These are phyloP conservation scores for Talaromyces sp. DNA, from an alignment of 2,329 filamentous ascomycete genomes.

Conservation along the genomic window DNA sequence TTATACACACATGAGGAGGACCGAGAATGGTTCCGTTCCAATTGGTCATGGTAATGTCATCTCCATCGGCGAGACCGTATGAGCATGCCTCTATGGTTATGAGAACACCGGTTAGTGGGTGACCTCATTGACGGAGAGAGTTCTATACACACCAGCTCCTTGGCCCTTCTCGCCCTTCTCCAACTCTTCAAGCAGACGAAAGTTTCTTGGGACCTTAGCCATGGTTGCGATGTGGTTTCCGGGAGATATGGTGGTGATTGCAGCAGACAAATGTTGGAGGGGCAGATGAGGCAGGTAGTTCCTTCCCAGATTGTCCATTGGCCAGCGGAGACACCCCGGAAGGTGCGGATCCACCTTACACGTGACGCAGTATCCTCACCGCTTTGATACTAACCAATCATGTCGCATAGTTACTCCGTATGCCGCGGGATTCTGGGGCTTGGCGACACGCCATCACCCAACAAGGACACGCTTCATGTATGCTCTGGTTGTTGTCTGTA, in stretches of 20 bases:
- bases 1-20: slow-evolving; percentile 77
- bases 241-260: neutral
- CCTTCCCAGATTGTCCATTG: slow-evolving; percentile 10
- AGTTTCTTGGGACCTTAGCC: slow-evolving; percentile 89
- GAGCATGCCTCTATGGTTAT: slow-evolving; percentile 77
- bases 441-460: slow-evolving; percentile 11
- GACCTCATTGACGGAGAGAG: neutral
- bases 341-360: neutral
- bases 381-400: neutral
- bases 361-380: slow-evolving; percentile 8
- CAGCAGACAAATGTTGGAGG: slow-evolving; percentile 17
- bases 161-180: slow-evolving; percentile 99
- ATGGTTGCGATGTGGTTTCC: slow-evolving; percentile 32
- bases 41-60: slow-evolving; percentile 95
- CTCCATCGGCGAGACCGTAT: slow-evolving; percentile 89
- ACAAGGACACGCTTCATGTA: slow-evolving; percentile 20
- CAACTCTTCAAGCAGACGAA: slow-evolving; percentile 92
- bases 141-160: slow-evolving; percentile 64
- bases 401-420: neutral
- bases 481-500: slow-evolving; percentile 2
- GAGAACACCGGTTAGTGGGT: neutral
- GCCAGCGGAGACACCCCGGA: slow-evolving; percentile 1
- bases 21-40: slow-evolving; percentile 98
- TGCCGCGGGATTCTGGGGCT: slow-evolving; percentile 5
- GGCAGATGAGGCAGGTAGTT: slow-evolving; percentile 10